Conservation (phyloP, 2,329 filamentous ascomycete species). For the Lasiodiplodia theobromae region DNA sequence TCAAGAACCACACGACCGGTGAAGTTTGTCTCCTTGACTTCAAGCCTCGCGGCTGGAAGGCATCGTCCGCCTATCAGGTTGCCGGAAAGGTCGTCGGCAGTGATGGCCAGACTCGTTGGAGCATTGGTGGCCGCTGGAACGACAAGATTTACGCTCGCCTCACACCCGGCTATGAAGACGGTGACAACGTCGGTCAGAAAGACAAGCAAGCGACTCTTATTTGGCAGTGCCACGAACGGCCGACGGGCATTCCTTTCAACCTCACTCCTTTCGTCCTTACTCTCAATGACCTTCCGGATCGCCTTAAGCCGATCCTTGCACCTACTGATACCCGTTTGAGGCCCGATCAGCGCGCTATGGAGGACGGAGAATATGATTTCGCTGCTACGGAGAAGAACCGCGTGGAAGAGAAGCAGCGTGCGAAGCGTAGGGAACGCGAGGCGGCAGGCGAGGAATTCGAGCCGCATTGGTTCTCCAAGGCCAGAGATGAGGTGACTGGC, state of each 20-base stretch:
- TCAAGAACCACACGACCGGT: slow-evolving; percentile 96
- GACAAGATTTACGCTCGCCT: slow-evolving; percentile 94
- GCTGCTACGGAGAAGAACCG: slow-evolving; percentile 94
- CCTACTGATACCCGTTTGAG: slow-evolving; percentile 93
- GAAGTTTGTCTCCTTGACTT: slow-evolving; percentile 91
- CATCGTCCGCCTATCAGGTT: slow-evolving; percentile 87
- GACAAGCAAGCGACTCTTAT: slow-evolving; percentile 84
- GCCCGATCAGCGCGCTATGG: slow-evolving; percentile 97
- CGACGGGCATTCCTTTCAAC: slow-evolving; percentile 91
- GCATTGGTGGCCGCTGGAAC: slow-evolving; percentile 94
- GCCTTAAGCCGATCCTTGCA: slow-evolving; percentile 76
- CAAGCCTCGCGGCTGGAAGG: slow-evolving; percentile 95
- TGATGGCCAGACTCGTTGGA: slow-evolving; percentile 82
- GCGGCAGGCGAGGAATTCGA: slow-evolving; percentile 78
- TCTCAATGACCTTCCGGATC: slow-evolving; percentile 89
- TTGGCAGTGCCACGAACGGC: slow-evolving; percentile 87
- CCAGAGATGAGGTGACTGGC: slow-evolving; percentile 77
- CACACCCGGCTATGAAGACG: slow-evolving; percentile 86
- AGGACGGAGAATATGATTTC: slow-evolving; percentile 95
- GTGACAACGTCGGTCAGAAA: slow-evolving; percentile 36
- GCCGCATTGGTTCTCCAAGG: slow-evolving; percentile 84
- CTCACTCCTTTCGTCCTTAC: slow-evolving; percentile 95
- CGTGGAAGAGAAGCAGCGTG: slow-evolving; percentile 89
- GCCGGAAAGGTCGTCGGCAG: slow-evolving; percentile 83
- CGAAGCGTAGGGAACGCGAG: slow-evolving; percentile 76